Evolutionary conservation across 2,329 filamentous ascomycete species (phyloP).

Genomic region (Ceratocystis huliohia): DNA sequence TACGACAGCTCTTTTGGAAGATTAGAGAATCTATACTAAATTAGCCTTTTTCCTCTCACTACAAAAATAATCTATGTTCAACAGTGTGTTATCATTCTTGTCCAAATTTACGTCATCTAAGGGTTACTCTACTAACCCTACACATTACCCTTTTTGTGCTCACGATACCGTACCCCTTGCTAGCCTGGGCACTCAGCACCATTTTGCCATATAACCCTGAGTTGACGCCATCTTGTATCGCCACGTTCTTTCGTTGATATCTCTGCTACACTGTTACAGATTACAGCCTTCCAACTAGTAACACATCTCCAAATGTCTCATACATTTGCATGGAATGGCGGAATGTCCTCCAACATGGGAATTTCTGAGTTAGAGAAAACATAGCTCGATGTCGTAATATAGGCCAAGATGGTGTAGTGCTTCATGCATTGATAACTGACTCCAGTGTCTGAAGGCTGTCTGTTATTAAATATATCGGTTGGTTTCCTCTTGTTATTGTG

Average conservation of each 20-base stretch:
- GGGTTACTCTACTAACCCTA: too few relatives aligned
- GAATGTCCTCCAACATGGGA: background rate
- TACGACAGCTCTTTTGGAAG: too few relatives aligned
- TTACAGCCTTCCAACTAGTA: background rate
- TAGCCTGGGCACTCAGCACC: background rate
- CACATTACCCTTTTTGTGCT: too few relatives aligned
- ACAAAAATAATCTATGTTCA: too few relatives aligned
- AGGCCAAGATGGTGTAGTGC: background rate
- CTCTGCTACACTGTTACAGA: background rate
- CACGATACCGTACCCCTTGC: too few relatives aligned
- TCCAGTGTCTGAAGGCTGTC: background rate
- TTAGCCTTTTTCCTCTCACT: too few relatives aligned
- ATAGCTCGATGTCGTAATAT: constrained; percentile 7
- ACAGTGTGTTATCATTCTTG: too few relatives aligned
- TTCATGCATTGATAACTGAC: background rate
- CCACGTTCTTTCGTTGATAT: background rate
- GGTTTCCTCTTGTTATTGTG: background rate
- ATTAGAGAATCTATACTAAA: too few relatives aligned
- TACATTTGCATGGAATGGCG: too few relatives aligned
- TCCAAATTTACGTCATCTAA: too few relatives aligned
- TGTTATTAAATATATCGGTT: background rate
- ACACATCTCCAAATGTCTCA: background rate
- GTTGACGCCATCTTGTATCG: background rate
- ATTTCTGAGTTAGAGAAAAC: background rate
- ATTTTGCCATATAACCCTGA: background rate